Percentiles rank a stretch among this genome's conserved stretches.
These are phyloP conservation scores for Exsudoporus floridanus DNA, from an alignment of 1,284 basidiomycete species.

Conservation along the genomic window DNA sequence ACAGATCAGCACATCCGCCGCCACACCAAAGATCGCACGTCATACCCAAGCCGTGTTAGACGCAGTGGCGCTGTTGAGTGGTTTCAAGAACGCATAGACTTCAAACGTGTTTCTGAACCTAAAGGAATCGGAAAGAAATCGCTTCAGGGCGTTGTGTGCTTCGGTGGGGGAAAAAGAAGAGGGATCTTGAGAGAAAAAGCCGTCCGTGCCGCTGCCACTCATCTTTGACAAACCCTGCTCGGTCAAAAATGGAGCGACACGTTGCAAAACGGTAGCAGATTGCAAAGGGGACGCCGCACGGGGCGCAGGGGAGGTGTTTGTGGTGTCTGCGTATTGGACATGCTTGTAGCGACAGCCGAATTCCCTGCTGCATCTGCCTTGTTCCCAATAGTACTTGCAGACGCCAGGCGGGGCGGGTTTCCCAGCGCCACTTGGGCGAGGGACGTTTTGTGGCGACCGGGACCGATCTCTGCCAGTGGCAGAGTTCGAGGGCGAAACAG, in stretches of 20 bases:
- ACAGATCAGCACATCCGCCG: not conserved
- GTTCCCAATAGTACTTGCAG: constrained; percentile 54
- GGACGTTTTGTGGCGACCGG: constrained; percentile 3
- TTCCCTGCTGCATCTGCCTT: constrained; percentile 47
- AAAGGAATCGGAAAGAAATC: constrained; percentile 46
- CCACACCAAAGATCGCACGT: constrained; percentile 6
- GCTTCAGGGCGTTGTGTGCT: constrained; percentile 50
- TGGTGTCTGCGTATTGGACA: constrained; percentile 20
- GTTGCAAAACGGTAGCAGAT: constrained; percentile 20
- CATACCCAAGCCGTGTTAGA: constrained; percentile 54
- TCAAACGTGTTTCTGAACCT: constrained; percentile 42
- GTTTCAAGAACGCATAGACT: constrained; percentile 49
- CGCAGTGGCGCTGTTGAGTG: constrained; percentile 49
- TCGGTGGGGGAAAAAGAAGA: constrained; percentile 41
- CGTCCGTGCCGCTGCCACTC: constrained; percentile 38
- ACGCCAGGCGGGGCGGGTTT: constrained; percentile 25
- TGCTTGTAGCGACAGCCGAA: constrained; percentile 53
- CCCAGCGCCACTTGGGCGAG: constrained; percentile 9
- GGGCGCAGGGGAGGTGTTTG: not conserved
- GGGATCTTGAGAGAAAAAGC: constrained; percentile 35
- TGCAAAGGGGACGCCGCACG: not conserved
- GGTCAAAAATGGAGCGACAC: constrained; percentile 47
- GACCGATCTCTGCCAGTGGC: too few relatives aligned
- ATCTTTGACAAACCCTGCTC: constrained; percentile 47
- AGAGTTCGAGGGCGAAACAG: too few relatives aligned